phyloP scores from a whole-genome alignment of 352 stramenopile species.

The Pythium monospermum region DNA sequence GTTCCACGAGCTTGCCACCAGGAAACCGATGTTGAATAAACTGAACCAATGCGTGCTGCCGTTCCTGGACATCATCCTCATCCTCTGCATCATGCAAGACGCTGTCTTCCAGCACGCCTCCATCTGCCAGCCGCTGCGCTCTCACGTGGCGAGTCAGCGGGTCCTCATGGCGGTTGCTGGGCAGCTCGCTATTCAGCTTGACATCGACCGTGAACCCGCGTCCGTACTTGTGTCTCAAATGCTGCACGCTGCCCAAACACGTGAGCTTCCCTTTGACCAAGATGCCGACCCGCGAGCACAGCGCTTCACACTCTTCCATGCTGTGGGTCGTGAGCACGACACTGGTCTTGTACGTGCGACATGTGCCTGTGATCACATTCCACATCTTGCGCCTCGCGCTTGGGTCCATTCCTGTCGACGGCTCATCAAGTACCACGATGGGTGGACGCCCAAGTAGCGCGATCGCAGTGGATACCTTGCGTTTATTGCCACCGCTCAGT shows the following conservation, averaged over 20 bases:
- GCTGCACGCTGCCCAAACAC: constrained; percentile 64
- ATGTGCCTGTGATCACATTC: constrained; percentile 81
- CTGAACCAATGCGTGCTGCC: constrained; percentile 10
- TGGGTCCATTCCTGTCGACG: constrained; percentile 92
- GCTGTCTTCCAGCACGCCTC: too few relatives aligned
- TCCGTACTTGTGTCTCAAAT: constrained; percentile 91
- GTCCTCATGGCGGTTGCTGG: constrained; percentile 10
- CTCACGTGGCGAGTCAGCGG: too few relatives aligned
- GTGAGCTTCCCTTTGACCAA: constrained; percentile 25
- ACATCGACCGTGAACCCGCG: constrained; percentile 82
- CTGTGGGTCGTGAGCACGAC: constrained; percentile 41
- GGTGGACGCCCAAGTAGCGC: constrained; percentile 91
- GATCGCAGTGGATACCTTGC: constrained; percentile 94
- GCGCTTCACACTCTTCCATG: constrained; percentile 32
- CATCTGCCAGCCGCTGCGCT: too few relatives aligned
- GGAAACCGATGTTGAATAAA: constrained; percentile 13
- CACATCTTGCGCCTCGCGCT: constrained; percentile 88
- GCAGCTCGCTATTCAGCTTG: constrained; percentile 39
- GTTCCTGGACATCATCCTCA: not conserved
- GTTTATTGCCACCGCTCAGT: constrained; percentile 90
- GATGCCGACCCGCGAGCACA: constrained; percentile 37
- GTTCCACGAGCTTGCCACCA: constrained; percentile 22
- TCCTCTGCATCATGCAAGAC: constrained; percentile 3
- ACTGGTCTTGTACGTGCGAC: constrained; percentile 23
- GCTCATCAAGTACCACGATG: constrained; percentile 96